These are phyloP conservation scores for Serendipita indica DNA, from an alignment of 768 basidiomycete genomes.

Conservation along the genomic window DNA sequence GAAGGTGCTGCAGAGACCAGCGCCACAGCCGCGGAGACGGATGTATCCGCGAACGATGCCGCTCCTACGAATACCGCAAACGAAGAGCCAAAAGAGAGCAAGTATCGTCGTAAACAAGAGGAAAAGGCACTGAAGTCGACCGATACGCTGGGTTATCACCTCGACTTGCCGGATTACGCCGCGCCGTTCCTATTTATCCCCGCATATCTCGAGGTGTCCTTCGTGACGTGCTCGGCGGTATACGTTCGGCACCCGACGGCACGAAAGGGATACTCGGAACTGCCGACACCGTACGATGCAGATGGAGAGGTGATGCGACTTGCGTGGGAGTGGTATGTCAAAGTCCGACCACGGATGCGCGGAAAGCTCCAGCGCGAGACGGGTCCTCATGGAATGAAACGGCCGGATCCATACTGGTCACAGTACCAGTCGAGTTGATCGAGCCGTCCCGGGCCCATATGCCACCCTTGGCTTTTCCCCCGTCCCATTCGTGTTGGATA, in stretches of 20 bases:
- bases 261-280: slow-evolving; percentile 87
- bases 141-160: slow-evolving; percentile 22
- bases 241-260: slow-evolving; percentile 96
- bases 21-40: slow-evolving; percentile 15
- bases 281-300: slow-evolving; percentile 90
- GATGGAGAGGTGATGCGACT: slow-evolving; percentile 85
- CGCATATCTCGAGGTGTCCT: slow-evolving; percentile 75
- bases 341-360: slow-evolving; percentile 50
- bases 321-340: slow-evolving; percentile 92
- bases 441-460: no score
- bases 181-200: slow-evolving; percentile 90
- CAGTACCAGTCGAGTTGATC: not conserved
- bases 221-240: slow-evolving; percentile 75
- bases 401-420: slow-evolving; percentile 1
- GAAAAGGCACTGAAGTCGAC: slow-evolving; percentile 9
- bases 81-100: slow-evolving; percentile 3
- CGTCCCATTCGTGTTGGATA: no score
- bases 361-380: slow-evolving; percentile 35
- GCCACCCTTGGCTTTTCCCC: no score
- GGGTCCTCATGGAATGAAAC: not conserved
- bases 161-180: slow-evolving; percentile 74
- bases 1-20: slow-evolving; percentile 12
- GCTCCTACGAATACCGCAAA: slow-evolving; percentile 16
- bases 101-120: slow-evolving; percentile 10
- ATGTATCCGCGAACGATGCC: slow-evolving; percentile 15